Conservation (phyloP, 768 basidiomycete species). For the Boletus rufocinnamomeus region DNA sequence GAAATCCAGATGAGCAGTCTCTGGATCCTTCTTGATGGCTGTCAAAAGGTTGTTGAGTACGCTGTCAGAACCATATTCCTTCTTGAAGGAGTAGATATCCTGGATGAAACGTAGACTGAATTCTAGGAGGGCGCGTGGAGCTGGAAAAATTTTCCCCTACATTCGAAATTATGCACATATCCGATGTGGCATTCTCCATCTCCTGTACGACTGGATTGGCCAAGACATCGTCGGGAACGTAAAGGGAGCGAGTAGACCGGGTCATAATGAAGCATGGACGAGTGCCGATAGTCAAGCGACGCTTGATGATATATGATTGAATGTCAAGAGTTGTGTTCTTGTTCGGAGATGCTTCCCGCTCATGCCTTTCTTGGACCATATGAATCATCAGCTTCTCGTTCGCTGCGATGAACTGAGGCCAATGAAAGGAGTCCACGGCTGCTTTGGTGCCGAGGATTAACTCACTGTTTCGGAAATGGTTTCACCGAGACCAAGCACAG, state of each 20-base stretch:
- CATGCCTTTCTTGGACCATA: conserved; percentile 9
- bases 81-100: conserved; percentile 23
- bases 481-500: background rate
- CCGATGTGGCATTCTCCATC: conserved; percentile 12
- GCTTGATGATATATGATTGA: conserved; percentile 12
- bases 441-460: conserved; percentile 3
- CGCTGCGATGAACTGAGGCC: conserved; percentile 10
- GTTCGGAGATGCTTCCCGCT: background rate
- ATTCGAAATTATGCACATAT: conserved; percentile 13
- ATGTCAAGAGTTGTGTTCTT: background rate
- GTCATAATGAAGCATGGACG: background rate
- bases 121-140: background rate
- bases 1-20: conserved; percentile 14
- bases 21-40: conserved; percentile 9
- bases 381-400: conserved; percentile 1
- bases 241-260: background rate
- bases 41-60: conserved; percentile 13
- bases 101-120: background rate
- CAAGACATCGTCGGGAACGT: conserved; percentile 15
- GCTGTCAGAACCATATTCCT: conserved; percentile 12
- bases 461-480: conserved; percentile 1
- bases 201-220: conserved; percentile 8
- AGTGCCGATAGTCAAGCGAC: conserved; percentile 8
- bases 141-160: background rate
- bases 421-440: conserved; percentile 11